Conservation (phyloP, 306 rosid genomes). For the Luffa acutangula region DNA sequence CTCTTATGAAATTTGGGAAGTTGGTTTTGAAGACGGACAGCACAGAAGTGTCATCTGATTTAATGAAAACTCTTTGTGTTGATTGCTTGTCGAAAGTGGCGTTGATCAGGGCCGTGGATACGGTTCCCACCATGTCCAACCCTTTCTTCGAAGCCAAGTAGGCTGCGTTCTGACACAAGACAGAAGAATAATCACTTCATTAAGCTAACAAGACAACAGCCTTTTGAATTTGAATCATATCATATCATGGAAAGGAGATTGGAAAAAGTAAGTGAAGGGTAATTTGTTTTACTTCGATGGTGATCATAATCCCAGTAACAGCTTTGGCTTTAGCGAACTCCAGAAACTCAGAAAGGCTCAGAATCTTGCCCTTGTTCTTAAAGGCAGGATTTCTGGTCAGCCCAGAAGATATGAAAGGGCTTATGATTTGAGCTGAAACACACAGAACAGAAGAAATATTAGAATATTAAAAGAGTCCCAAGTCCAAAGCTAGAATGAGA, state of each 20-base stretch:
- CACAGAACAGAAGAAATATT: not conserved
- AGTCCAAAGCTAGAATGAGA: not conserved
- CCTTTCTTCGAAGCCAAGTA: slow-evolving; percentile 68
- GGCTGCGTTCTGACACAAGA: slow-evolving; percentile 58
- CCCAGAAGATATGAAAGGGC: slow-evolving; percentile 11
- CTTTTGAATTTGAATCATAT: too few species aligned
- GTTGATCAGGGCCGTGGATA: slow-evolving; percentile 41
- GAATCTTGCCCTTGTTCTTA: slow-evolving; percentile 49
- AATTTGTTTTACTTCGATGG: slow-evolving; percentile 37
- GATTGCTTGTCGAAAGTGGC: slow-evolving; percentile 65
- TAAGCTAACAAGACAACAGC: too few species aligned
- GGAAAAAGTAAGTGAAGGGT: not conserved
- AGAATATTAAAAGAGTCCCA: not conserved
- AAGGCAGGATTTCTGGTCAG: slow-evolving; percentile 56
- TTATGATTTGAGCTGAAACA: slow-evolving; percentile 54
- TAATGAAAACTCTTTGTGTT: slow-evolving; percentile 51
- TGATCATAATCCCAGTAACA: slow-evolving; percentile 50
- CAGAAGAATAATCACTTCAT: not conserved
- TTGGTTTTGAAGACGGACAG: slow-evolving; percentile 15
- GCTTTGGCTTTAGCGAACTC: slow-evolving; percentile 74
- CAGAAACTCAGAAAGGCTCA: slow-evolving; percentile 58
- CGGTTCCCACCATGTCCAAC: slow-evolving; percentile 55
- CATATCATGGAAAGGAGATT: too few species aligned
- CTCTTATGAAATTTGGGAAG: not conserved
- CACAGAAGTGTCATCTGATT: slow-evolving; percentile 81